phyloP scores from a whole-genome alignment of 352 stramenopile genomes.

The Pythium plurisporium region DNA sequence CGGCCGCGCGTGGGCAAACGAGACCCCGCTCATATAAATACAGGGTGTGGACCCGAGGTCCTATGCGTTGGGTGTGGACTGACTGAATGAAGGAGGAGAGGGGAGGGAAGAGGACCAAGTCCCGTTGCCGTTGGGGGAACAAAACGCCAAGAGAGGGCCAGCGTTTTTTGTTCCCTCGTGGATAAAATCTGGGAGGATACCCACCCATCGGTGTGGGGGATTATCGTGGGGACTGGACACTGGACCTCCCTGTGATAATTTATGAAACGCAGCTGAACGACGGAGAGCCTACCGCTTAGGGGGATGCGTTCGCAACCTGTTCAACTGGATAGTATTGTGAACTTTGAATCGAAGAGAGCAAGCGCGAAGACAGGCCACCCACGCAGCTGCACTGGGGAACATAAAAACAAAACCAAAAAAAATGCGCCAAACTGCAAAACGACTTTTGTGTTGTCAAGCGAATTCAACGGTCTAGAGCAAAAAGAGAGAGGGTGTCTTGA shows the following conservation, averaged over 20 bases:
- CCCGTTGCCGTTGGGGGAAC: neutral
- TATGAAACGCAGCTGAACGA: conserved; percentile 11
- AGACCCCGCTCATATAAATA: conserved; percentile 13
- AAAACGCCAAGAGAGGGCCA: neutral
- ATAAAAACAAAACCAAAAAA: too few relatives aligned
- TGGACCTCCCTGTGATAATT: conserved; percentile 13
- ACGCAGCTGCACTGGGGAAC: conserved; percentile 19
- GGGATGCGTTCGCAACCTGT: conserved; percentile 12
- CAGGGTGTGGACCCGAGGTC: neutral
- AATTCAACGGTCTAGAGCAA: conserved; percentile 7
- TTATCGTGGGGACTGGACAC: too few relatives aligned
- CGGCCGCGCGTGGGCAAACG: conserved; percentile 6
- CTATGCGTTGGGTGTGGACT: conserved; percentile 12
- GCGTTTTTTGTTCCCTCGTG: conserved; percentile 6
- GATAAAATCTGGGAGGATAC: too few relatives aligned
- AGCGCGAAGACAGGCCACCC: conserved; percentile 8
- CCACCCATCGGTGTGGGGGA: too few relatives aligned
- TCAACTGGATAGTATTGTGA: conserved; percentile 11
- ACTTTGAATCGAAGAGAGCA: neutral
- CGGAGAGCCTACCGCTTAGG: neutral
- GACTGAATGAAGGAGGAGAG: conserved; percentile 15
- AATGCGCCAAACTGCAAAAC: too few relatives aligned
- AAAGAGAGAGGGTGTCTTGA: too few relatives aligned
- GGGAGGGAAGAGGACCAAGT: neutral
- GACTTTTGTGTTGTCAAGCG: neutral